Conservation (phyloP, 1,139 yeast genomes). For the Magnusiomyces suaveolens region DNA sequence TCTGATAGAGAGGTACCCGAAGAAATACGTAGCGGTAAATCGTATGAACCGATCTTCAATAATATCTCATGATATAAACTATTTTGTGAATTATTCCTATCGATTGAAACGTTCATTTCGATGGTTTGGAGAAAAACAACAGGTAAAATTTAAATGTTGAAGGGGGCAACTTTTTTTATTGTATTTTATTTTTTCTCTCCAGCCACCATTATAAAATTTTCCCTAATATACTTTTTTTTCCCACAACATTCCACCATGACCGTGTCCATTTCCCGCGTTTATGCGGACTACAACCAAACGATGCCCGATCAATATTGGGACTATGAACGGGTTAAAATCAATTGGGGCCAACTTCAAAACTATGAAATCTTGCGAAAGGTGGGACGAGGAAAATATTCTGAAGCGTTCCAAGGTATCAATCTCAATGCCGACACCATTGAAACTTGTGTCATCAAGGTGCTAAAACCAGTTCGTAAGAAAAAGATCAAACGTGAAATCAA, state of each 20-base stretch:
- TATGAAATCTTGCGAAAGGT: slow-evolving; percentile 88
- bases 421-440: slow-evolving; percentile 17
- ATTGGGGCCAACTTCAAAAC: slow-evolving; percentile 59
- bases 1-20: no score
- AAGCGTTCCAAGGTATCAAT: slow-evolving; percentile 79
- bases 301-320: slow-evolving; percentile 91
- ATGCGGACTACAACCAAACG: slow-evolving; percentile 71
- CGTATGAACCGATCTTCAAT: no score
- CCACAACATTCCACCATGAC: no score
- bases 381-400: slow-evolving; percentile 96
- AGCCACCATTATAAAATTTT: neutral
- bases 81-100: no score
- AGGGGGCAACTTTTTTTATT: no score
- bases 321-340: slow-evolving; percentile 47
- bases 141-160: no score
- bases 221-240: neutral
- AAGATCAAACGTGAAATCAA: slow-evolving; percentile 93
- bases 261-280: slow-evolving; percentile 66
- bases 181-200: no score
- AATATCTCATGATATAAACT: no score
- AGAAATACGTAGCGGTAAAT: no score
- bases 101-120: no score
- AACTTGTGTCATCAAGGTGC: slow-evolving; percentile 72
- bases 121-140: no score
- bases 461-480: slow-evolving; percentile 94